A percentile compares a stretch with the other conserved stretches of the same genome.
phyloP scores from a whole-genome alignment of 140 eudicot genomes.

The Anethum foeniculum region DNA sequence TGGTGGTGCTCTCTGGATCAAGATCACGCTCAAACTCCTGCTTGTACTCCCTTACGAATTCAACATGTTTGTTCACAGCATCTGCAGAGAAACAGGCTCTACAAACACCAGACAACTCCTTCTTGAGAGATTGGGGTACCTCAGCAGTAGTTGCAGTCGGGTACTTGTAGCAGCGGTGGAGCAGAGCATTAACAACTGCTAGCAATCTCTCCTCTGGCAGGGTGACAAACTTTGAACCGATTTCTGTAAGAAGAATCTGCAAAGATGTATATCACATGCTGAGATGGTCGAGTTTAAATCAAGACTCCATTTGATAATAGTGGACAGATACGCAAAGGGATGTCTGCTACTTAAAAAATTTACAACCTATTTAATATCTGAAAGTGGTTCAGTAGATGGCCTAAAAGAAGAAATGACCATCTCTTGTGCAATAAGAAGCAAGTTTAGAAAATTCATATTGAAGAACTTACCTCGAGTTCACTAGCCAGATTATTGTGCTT shows the following conservation, averaged over 20 bases:
- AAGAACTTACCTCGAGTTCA: slow-evolving; percentile 77
- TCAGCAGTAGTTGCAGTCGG: slow-evolving; percentile 99
- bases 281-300: not conserved
- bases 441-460: not conserved
- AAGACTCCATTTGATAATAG: not conserved
- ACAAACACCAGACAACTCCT: slow-evolving; percentile 99
- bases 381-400: not conserved
- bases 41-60: slow-evolving; percentile 91
- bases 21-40: slow-evolving; percentile 99
- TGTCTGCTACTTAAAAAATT: not conserved
- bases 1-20: slow-evolving; percentile 87
- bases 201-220: slow-evolving; percentile 96
- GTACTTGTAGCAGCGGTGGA: slow-evolving; percentile 93
- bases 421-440: not conserved
- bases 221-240: slow-evolving; percentile 94
- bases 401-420: not conserved
- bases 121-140: slow-evolving; percentile 95
- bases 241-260: slow-evolving; percentile 89
- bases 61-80: slow-evolving; percentile 99
- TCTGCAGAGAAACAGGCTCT: slow-evolving; percentile 97
- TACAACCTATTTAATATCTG: not conserved
- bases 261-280: not conserved
- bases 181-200: slow-evolving; percentile 95
- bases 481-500: slow-evolving; percentile 91
- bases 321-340: not conserved